Base-by-base conservation (phyloP, 139 green algal genomes). In the Ettlia oleoabundans region DNA sequence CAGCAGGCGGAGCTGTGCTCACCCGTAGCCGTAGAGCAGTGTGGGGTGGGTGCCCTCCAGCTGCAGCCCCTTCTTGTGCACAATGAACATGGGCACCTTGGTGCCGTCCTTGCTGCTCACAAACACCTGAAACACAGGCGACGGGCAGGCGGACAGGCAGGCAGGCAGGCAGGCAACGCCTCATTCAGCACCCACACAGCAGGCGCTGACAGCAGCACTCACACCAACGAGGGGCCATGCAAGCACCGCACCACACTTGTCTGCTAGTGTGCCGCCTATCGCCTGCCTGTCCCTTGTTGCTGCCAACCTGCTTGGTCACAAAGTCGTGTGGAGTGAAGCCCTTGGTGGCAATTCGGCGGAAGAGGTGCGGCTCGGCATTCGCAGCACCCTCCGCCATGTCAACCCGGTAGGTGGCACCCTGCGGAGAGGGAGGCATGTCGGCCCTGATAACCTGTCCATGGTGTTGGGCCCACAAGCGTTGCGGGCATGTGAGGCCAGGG, bases 21-120 rank as follows among this genome's bases (percentile, higher is more conserved):
- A n/a, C n/a, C 90, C 96, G 74, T 98, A 98, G 58, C 93, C 95
- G 65, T 98, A 98, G 18, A 99, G 90, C 81, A 98, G 90, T 3
- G 92, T 93, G 43, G 94, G 93, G 43, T 89, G 88, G 37, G 33
- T 83, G 53, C 90, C 88, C 64, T 96, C 88, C 71, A 94, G 86
- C 30, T 79, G 26, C 21, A 93, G 38, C 9, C 86, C 93, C 76
- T 94, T 94, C 15, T 73, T 90, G 83, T 90, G 81, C 6, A 90
- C 91, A 28, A 98, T 85, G 82, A 98, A 98, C 89, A 97, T 94
- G 0, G 95, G 95, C 3, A 98, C 84, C 26, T 37, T 40, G 15
- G 92, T 96, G 58, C 95, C 95, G 83, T 98, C 96, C 63, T 88
- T 93, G 89, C 85, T 94, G 68, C 67, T 74, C 33, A 92, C 92